Percentiles rank a stretch among this genome's conserved stretches.
These are phyloP conservation scores for Talaromyces trachyspermus DNA, from an alignment of 495 filamentous ascomycete species.

Conservation along the genomic window DNA sequence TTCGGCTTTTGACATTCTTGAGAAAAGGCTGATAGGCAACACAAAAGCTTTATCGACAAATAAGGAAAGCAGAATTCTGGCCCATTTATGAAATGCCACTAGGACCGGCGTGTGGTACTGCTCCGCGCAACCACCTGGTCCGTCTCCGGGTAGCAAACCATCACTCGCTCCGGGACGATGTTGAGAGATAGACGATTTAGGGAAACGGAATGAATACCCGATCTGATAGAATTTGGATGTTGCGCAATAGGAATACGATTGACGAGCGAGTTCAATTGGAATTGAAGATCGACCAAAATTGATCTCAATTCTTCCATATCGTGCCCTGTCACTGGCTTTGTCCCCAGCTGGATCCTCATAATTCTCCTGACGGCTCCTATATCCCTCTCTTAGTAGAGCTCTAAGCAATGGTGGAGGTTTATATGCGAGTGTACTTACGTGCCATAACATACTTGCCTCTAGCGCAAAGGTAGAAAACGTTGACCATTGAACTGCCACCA, in stretches of 20 bases:
- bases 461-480: conserved; percentile 40
- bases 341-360: conserved; percentile 39
- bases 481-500: conserved; percentile 40
- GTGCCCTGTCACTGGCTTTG: conserved; percentile 31
- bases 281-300: conserved; percentile 38
- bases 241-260: conserved; percentile 28
- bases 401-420: neutral
- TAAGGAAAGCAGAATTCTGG: conserved; percentile 34
- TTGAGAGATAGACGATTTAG: conserved; percentile 26
- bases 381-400: conserved; percentile 10
- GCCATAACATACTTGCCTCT: conserved; percentile 43
- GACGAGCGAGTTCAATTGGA: conserved; percentile 36
- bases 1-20: conserved; percentile 47
- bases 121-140: conserved; percentile 29
- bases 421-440: conserved; percentile 20
- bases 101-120: conserved; percentile 40
- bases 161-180: conserved; percentile 20
- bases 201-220: conserved; percentile 10
- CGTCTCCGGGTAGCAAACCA: conserved; percentile 30
- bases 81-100: conserved; percentile 42
- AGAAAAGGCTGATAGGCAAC: conserved; percentile 50
- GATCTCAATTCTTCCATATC: conserved; percentile 41
- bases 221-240: conserved; percentile 11
- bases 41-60: conserved; percentile 47
- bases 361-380: conserved; percentile 38